A percentile compares a stretch with the other conserved stretches of the same genome.
These are phyloP conservation scores for Thelonectria olida DNA, from an alignment of 2,329 filamentous ascomycete species.

Conservation along the genomic window DNA sequence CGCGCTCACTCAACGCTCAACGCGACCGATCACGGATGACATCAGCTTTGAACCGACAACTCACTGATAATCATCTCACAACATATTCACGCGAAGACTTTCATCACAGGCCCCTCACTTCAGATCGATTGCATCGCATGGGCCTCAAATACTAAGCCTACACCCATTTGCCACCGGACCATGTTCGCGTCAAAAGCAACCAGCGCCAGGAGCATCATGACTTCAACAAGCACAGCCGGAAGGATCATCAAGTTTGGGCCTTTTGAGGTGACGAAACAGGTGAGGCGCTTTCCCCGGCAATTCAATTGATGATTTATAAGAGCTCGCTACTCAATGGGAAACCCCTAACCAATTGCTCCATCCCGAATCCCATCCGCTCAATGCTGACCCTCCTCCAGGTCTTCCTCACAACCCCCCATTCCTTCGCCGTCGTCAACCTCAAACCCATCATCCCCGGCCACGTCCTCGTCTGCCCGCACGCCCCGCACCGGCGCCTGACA, in stretches of 20 bases:
- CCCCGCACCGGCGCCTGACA: conserved; percentile 74
- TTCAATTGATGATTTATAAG: not conserved
- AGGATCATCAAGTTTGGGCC: conserved; percentile 73
- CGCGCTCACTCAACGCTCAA: not conserved
- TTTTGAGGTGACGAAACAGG: conserved; percentile 80
- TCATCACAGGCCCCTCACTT: not conserved
- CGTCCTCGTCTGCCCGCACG: conserved; percentile 85
- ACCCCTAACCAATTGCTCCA: not conserved
- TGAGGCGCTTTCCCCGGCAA: conserved; percentile 45
- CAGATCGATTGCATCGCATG: not conserved
- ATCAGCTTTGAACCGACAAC: conserved; percentile 23
- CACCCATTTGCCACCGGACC: conserved; percentile 16
- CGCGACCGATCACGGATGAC: conserved; percentile 25
- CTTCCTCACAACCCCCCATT: conserved; percentile 82
- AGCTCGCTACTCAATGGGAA: not conserved
- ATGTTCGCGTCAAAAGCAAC: conserved; percentile 32
- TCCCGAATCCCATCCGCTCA: not conserved
- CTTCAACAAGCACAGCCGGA: conserved; percentile 37
- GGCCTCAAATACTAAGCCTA: not conserved
- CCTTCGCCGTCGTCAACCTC: conserved; percentile 92
- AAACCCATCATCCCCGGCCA: conserved; percentile 95
- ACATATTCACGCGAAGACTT: not conserved
- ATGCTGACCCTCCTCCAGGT: conserved; percentile 64
- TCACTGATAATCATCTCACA: conserved; percentile 3
- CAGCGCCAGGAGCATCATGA: conserved; percentile 41